Percentiles rank a stretch among this genome's conserved stretches.
Evolutionary conservation across 2,329 filamentous ascomycete genomes (phyloP).

Genomic region (Graphiopsis chlorocephala): DNA sequence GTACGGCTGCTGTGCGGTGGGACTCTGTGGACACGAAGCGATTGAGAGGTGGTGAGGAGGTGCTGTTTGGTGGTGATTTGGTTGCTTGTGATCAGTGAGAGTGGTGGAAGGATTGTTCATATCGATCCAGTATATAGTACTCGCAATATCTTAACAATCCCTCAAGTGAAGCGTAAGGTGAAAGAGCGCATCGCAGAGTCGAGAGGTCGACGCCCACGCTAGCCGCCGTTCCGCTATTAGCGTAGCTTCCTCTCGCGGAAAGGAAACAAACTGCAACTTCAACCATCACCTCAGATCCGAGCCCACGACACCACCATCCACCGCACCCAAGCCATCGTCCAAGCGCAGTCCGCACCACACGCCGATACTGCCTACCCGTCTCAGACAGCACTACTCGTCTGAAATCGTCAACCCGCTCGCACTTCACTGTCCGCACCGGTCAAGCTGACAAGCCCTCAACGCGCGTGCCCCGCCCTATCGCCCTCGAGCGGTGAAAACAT

Average conservation of each 20-base stretch:
- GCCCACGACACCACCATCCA: not conserved
- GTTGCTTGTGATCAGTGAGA: not conserved
- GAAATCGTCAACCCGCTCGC: not conserved
- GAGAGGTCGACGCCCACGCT: not conserved
- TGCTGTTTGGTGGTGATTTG: not conserved
- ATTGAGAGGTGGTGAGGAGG: not conserved
- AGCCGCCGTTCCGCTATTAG: conserved; percentile 1
- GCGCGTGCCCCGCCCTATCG: conserved; percentile 14
- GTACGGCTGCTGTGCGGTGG: conserved; percentile 6
- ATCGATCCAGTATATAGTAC: not conserved
- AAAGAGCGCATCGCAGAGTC: not conserved
- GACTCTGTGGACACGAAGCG: not conserved
- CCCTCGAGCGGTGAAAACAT: conserved; percentile 16
- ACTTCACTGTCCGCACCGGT: conserved; percentile 9
- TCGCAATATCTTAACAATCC: not conserved
- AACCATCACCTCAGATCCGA: conserved; percentile 8
- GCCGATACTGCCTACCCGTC: not conserved
- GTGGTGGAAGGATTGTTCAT: not conserved
- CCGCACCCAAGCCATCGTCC: conserved; percentile 2
- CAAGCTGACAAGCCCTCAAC: conserved; percentile 17
- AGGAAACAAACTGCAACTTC: conserved; percentile 8
- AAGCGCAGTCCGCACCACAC: conserved; percentile 6
- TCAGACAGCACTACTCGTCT: conserved; percentile 9
- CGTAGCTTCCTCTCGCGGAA: conserved; percentile 1
- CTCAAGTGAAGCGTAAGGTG: not conserved